Conservation (phyloP, 2,329 filamentous ascomycete species). For the Fusarium protoensiforme region DNA sequence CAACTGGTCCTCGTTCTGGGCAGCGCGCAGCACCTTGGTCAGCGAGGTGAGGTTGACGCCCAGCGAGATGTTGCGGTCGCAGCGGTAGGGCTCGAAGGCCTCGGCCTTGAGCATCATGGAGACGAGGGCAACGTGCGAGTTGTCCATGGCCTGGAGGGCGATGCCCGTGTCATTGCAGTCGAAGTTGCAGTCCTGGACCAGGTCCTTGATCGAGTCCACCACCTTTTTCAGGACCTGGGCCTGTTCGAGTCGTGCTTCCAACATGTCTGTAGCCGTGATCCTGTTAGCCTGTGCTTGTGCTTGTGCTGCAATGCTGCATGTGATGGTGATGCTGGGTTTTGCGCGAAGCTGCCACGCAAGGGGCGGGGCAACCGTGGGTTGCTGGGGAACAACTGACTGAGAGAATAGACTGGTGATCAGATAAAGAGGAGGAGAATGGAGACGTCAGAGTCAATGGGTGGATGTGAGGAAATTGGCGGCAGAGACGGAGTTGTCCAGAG, state of each 20-base stretch:
- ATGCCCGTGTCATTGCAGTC: conserved; percentile 99
- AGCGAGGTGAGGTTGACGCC: conserved; percentile 97
- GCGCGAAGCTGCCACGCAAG: conserved; percentile 28
- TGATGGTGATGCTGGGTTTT: not conserved
- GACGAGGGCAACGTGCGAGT: conserved; percentile 98
- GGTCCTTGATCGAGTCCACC: conserved; percentile 98
- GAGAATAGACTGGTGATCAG: not conserved
- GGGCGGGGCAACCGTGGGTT: conserved; percentile 26
- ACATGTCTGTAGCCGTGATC: conserved; percentile 66
- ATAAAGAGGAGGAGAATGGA: not conserved
- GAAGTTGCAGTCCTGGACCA: conserved; percentile 99
- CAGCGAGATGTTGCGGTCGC: conserved; percentile 98
- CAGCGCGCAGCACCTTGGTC: conserved; percentile 95
- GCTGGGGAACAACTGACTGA: conserved; percentile 30
- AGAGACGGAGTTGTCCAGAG: not conserved
- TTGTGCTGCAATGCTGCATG: not conserved
- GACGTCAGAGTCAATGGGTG: not conserved
- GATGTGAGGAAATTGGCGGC: not conserved
- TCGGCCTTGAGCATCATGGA: conserved; percentile 99
- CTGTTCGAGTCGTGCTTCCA: conserved; percentile 98
- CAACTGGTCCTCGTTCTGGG: conserved; percentile 92
- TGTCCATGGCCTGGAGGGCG: conserved; percentile 99
- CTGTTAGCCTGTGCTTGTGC: conserved; percentile 24
- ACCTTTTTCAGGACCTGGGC: conserved; percentile 96
- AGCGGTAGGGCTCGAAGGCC: conserved; percentile 93